Base-by-base conservation (phyloP, 768 basidiomycete genomes). In the Agaricus blazei region DNA sequence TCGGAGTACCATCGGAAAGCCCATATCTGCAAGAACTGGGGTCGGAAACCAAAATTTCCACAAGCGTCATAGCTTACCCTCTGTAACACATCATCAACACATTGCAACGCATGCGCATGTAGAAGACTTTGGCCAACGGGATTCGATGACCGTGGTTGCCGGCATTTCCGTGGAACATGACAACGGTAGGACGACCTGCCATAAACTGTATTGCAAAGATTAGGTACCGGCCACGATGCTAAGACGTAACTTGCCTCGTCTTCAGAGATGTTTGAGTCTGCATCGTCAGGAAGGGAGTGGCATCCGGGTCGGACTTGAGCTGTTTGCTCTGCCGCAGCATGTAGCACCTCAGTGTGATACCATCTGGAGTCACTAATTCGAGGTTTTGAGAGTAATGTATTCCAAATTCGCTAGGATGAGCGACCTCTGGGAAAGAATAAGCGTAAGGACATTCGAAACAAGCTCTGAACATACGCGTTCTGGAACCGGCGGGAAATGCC, bases 121-220 rank as follows among this genome's bases (percentile, higher is more conserved):
- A 90, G 65, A 98, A 96, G 34, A 92, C 80, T 48, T 81, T 80
- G 0, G 90, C 95, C 27, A 97, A 74, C 1, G 94, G 96, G 65
- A 98, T 80, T 26, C 96, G 81, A 65, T 98, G 96, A 0, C 96
- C 95, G 38, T 84, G 75, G 61, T 92, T 93, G 12, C 90, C 90
- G 0, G 84, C 89, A 62, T 91, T 91, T 6, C 96, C 96, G 62
- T 98, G 95, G 54, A 97, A 93, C 84, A 98, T 90, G 48, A 98
- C 68, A 2, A 98, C 76, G 0, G 93, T 97, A 1, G 96, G 96
- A 14, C 93, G 76, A 43, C 67, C 72, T 3, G 73, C 64, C 28
- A 73, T 68, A 54, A 78, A 75, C 79, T 79, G 43, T 19, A n/a
- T 26, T 11, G 34, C 34, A 2, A 34, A 19, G 19, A 34, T 34